Evolutionary conservation across 2,329 filamentous ascomycete genomes (phyloP).

Genomic region (Penicillium psychrosexuale): DNA sequence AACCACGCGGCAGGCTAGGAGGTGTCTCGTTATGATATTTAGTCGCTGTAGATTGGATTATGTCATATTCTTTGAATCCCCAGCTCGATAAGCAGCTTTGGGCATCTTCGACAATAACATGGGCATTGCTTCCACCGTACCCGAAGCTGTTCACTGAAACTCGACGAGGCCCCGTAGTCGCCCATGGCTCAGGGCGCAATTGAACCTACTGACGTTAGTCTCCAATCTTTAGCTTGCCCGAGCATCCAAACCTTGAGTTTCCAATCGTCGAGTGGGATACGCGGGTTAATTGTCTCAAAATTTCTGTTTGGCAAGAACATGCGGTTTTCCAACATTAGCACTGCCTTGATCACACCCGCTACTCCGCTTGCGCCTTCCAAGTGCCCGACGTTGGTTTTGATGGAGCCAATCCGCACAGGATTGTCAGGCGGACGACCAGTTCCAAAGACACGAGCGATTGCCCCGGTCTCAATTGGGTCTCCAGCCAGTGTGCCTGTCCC

Average conservation of each 20-base stretch:
- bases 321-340: conserved; percentile 44
- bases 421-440: conserved; percentile 8
- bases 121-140: conserved; percentile 48
- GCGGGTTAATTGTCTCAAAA: conserved; percentile 40
- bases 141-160: conserved; percentile 44
- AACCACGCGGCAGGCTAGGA: neutral
- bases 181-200: conserved; percentile 5
- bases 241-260: conserved; percentile 29
- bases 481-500: conserved; percentile 33
- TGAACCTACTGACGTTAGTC: conserved; percentile 9
- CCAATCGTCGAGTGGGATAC: conserved; percentile 37
- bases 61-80: neutral
- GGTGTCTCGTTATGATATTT: neutral
- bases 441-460: conserved; percentile 24
- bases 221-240: neutral
- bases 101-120: conserved; percentile 40
- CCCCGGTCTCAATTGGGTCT: conserved; percentile 29
- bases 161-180: conserved; percentile 2
- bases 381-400: conserved; percentile 30
- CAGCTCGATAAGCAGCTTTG: conserved; percentile 7
- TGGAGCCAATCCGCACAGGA: conserved; percentile 22
- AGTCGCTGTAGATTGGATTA: neutral
- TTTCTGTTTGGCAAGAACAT: conserved; percentile 46
- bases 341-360: conserved; percentile 40
- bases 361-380: conserved; percentile 28